Conservation (phyloP, 2,329 filamentous ascomycete genomes). For the Pseudonectria buxi region DNA sequence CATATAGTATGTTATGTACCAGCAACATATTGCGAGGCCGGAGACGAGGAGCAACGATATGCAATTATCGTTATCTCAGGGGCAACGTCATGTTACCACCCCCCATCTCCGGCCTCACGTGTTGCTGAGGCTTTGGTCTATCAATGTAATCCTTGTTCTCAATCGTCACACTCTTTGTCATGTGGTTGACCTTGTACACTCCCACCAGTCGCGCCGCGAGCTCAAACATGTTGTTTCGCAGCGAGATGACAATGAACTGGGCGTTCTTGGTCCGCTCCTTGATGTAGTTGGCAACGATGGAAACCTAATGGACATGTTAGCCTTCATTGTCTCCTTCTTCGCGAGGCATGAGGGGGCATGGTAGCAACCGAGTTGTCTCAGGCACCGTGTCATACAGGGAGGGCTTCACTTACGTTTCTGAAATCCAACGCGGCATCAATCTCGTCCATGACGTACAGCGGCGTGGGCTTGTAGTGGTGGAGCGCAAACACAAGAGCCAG, state of each 20-base stretch:
- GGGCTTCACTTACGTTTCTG: conserved; percentile 68
- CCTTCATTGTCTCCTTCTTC: too few species aligned
- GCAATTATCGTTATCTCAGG: conserved; percentile 22
- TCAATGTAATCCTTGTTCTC: conserved; percentile 74
- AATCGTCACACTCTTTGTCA: conserved; percentile 88
- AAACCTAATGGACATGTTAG: conserved; percentile 54
- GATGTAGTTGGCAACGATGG: conserved; percentile 97
- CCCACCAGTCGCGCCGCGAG: conserved; percentile 90
- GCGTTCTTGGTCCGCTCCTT: conserved; percentile 99
- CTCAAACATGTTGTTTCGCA: conserved; percentile 99
- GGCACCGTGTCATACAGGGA: too few species aligned
- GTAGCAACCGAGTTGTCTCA: too few species aligned
- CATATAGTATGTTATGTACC: too few species aligned
- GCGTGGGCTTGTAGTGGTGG: conserved; percentile 96
- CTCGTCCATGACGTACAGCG: conserved; percentile 98
- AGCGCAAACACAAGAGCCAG: conserved; percentile 95
- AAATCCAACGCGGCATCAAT: conserved; percentile 98
- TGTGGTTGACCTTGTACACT: conserved; percentile 99
- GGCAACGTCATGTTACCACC: conserved; percentile 30
- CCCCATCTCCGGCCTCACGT: conserved; percentile 21
- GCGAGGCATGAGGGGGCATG: too few species aligned
- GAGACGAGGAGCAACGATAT: too few species aligned
- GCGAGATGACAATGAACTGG: conserved; percentile 96
- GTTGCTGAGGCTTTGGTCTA: conserved; percentile 29
- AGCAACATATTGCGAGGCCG: too few species aligned